Conservation (phyloP, 1,139 yeast species). For the Wickerhamomyces sp. region DNA sequence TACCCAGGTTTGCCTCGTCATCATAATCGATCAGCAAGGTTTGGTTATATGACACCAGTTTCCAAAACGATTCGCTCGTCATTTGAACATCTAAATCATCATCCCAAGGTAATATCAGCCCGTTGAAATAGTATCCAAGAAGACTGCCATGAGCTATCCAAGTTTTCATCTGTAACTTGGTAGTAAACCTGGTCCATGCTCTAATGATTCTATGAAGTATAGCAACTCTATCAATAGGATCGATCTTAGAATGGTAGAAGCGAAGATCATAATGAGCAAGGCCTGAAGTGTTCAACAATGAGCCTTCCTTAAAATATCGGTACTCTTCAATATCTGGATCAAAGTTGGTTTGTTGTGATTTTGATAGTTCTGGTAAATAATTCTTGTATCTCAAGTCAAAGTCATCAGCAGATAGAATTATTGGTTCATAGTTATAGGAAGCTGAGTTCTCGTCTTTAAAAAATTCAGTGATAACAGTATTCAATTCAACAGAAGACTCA, state of each 20-base stretch:
- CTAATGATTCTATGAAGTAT: conserved; percentile 43
- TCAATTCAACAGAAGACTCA: conserved; percentile 2
- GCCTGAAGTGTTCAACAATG: conserved; percentile 20
- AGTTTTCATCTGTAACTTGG: conserved; percentile 36
- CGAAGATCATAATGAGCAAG: conserved; percentile 41
- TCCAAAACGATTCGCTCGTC: conserved; percentile 38
- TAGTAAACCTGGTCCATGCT: conserved; percentile 53
- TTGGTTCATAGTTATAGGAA: not conserved
- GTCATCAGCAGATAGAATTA: conserved; percentile 3
- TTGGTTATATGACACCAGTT: conserved; percentile 38
- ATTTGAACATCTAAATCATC: conserved; percentile 56
- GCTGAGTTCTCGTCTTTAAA: conserved; percentile 3
- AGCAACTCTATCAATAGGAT: conserved; percentile 37
- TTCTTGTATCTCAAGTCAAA: conserved; percentile 3
- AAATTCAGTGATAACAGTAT: not conserved
- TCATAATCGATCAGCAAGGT: conserved; percentile 44
- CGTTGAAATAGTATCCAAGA: conserved; percentile 60
- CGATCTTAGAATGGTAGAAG: conserved; percentile 35
- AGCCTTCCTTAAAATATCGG: conserved; percentile 32
- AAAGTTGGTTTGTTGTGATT: not conserved
- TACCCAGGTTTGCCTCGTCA: conserved; percentile 38
- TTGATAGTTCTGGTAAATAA: not conserved
- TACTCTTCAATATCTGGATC: conserved; percentile 8
- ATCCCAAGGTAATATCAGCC: conserved; percentile 59
- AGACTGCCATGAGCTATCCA: conserved; percentile 64